Percentiles rank a stretch among this genome's conserved stretches.
Conservation (phyloP, 345 rosid genomes). For the Pseudoturritis turrita region DNA sequence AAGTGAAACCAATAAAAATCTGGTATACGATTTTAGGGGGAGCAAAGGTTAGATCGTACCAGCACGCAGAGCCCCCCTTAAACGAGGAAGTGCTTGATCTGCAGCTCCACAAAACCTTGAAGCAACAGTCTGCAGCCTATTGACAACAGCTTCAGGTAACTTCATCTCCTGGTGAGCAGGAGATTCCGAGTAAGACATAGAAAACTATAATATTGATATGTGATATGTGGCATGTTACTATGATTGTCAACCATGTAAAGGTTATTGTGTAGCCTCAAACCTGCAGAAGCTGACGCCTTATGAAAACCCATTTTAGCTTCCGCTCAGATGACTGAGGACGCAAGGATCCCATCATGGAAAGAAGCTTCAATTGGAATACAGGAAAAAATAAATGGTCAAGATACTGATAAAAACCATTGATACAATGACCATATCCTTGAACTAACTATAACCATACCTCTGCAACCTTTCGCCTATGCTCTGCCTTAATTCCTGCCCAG, state of each 20-base stretch:
- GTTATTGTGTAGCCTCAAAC: constrained; percentile 38
- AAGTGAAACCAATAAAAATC: neutral
- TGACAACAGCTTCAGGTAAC: constrained; percentile 83
- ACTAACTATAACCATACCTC: constrained; percentile 51
- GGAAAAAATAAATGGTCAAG: constrained; percentile 24
- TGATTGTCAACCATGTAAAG: constrained; percentile 7
- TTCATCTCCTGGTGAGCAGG: constrained; percentile 69
- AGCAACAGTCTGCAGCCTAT: constrained; percentile 89
- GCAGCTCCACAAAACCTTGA: constrained; percentile 91
- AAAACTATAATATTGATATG: neutral
- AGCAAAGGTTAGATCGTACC: constrained; percentile 39
- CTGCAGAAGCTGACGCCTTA: constrained; percentile 95
- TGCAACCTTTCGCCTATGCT: constrained; percentile 82
- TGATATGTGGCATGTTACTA: neutral
- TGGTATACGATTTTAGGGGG: neutral
- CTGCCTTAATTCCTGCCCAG: constrained; percentile 87
- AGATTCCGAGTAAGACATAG: constrained; percentile 10
- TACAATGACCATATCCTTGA: constrained; percentile 10
- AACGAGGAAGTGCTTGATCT: constrained; percentile 88
- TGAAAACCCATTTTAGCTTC: constrained; percentile 81
- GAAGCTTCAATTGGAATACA: constrained; percentile 56
- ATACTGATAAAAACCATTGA: neutral
- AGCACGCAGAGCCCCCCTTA: constrained; percentile 89
- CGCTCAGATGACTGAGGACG: constrained; percentile 94
- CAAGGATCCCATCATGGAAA: constrained; percentile 76